A percentile compares a stretch with the other conserved stretches of the same genome.
Conservation (phyloP, 805 yeast species). For the Scheffersomyces lignosus region DNA sequence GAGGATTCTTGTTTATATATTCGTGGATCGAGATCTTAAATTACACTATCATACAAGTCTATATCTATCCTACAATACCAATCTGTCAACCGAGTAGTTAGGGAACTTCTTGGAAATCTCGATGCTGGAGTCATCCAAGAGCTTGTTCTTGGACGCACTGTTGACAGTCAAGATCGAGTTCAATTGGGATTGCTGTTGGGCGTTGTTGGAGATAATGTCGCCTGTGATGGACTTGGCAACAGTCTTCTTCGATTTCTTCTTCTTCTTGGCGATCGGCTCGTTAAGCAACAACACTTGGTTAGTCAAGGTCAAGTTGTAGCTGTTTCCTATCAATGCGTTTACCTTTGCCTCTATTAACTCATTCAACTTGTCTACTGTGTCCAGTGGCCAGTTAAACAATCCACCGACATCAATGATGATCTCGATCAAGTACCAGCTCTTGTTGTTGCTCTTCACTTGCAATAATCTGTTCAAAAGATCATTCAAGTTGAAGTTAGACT, state of each 20-base stretch:
- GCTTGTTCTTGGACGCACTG: constrained; percentile 25
- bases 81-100: constrained; percentile 53
- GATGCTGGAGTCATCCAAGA: constrained; percentile 26
- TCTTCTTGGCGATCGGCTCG: constrained; percentile 25
- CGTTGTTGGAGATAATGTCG: constrained; percentile 23
- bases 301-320: constrained; percentile 47
- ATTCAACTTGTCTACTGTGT: constrained; percentile 47
- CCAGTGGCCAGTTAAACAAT: constrained; percentile 60
- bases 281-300: constrained; percentile 40
- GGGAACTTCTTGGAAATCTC: constrained; percentile 47
- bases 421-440: constrained; percentile 62
- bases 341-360: constrained; percentile 49
- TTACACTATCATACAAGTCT: no score
- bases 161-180: constrained; percentile 34
- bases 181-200: constrained; percentile 29
- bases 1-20: no score
- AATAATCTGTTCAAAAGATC: constrained; percentile 31
- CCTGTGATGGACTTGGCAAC: constrained; percentile 16
- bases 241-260: constrained; percentile 22
- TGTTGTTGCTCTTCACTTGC: constrained; percentile 42
- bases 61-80: constrained; percentile 33
- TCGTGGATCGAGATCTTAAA: no score
- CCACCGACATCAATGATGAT: constrained; percentile 74
- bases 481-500: constrained; percentile 36
- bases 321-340: constrained; percentile 40